phyloP scores from a whole-genome alignment of 2,329 filamentous ascomycete genomes.

The Colletotrichum phormii region DNA sequence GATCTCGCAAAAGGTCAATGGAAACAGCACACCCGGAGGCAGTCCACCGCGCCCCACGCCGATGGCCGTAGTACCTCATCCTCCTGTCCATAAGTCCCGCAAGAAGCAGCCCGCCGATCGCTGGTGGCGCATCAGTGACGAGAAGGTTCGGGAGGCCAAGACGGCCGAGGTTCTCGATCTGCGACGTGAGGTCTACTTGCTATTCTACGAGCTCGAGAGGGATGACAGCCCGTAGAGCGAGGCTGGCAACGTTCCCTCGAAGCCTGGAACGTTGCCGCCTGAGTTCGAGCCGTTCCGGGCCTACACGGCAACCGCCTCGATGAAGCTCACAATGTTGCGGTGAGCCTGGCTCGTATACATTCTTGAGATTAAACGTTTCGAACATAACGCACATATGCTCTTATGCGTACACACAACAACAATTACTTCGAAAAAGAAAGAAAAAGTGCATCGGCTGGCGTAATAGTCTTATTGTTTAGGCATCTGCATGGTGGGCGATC shows the following conservation, averaged over 20 bases:
- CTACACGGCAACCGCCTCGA: constrained; percentile 20
- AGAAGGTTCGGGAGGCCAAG: constrained; percentile 95
- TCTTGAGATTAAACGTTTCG: neutral
- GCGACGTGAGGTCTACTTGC: constrained; percentile 94
- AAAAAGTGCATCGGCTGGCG: constrained; percentile 25
- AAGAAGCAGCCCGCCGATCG: constrained; percentile 73
- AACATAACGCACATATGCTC: constrained; percentile 5
- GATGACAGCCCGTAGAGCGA: constrained; percentile 41
- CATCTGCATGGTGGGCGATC: neutral
- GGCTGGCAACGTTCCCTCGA: constrained; percentile 34
- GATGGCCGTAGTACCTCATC: constrained; percentile 36
- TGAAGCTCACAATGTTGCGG: constrained; percentile 23
- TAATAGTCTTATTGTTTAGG: neutral
- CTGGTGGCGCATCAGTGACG: constrained; percentile 99
- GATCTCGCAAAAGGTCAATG: constrained; percentile 54
- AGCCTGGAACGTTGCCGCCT: constrained; percentile 22
- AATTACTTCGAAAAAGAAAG: neutral
- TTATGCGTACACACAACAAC: constrained; percentile 1
- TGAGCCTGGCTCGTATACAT: neutral
- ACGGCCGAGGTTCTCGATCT: constrained; percentile 91
- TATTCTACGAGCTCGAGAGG: constrained; percentile 92
- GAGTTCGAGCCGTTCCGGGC: constrained; percentile 19
- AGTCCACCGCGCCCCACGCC: constrained; percentile 39
- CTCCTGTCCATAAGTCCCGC: constrained; percentile 52
- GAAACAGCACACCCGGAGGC: constrained; percentile 34